Evolutionary conservation across 495 filamentous ascomycete genomes (phyloP), one percentile per base, ranked within the genome.

Genomic region (Lasiosphaeris hirsuta): DNA sequence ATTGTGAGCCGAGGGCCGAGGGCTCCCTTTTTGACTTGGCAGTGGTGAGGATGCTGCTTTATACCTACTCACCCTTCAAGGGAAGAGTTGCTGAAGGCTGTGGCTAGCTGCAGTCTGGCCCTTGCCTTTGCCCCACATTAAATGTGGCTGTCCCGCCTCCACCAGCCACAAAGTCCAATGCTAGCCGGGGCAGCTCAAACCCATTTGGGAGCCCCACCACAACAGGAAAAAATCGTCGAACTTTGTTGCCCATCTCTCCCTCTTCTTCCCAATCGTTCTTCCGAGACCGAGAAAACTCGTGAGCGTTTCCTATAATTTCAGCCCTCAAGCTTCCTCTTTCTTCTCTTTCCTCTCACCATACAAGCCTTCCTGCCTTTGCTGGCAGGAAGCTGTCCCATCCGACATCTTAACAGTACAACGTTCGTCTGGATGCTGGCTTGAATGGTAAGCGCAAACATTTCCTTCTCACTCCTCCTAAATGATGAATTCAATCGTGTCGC

Each of bases 401-500:
- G 23, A 30, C 23, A 30, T 5, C 2, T 30, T 5, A 30, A 30
- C 23, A 42, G 50, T 40, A 45, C 47, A 48, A 56, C 23, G 5
- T 30, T 30, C n/a, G 23, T 30, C 23, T 30, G 5, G 23, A 30
- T 30, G 43, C 43, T 45, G 43, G 15, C 30, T 54, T 23, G 46
- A 64, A 65, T 71, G 70, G 74, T 70, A 69, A 59, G 64, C 52
- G 56, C 13, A 34, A 49, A 23, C 39, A 35, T 49, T 23, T 57
- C 43, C 40, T 48, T 38, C 48, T n/a, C 41, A 33, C 53, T 43
- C 54, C 10, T 44, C 33, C 50, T 72, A 70, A 67, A 85, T 90
- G 90, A 94, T 93, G 90, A 94, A 79, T 77, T 73, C 76, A 78
- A 83, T 59, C 40, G 69, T 94, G 90, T 93, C 90, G 90, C 90